Evolutionary conservation across 495 filamentous ascomycete species (phyloP).

Genomic region (Tetracladium marchalianum): DNA sequence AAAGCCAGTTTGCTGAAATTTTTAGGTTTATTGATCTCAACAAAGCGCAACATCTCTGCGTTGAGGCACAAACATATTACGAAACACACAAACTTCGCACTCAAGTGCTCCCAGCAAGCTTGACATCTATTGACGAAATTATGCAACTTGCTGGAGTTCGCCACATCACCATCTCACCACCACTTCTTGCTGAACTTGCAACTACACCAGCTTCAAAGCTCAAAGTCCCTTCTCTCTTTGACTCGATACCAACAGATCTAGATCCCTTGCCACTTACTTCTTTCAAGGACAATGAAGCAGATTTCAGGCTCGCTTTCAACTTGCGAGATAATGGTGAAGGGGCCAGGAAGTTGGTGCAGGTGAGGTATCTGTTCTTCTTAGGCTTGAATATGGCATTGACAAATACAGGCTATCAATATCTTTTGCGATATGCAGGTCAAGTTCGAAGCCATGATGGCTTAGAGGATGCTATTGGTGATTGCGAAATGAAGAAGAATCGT

Average conservation of each 20-base stretch:
- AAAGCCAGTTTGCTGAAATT: not conserved
- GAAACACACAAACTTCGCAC: conserved; percentile 30
- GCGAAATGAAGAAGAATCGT: no score
- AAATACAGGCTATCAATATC: conserved; percentile 41
- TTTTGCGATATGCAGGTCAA: conserved; percentile 50
- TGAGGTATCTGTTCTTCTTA: not conserved
- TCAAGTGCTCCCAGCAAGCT: conserved; percentile 44
- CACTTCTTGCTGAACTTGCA: conserved; percentile 37
- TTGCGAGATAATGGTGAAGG: conserved; percentile 35
- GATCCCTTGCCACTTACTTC: conserved; percentile 24
- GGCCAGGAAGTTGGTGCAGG: conserved; percentile 40
- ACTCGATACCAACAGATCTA: conserved; percentile 18
- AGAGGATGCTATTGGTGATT: not conserved
- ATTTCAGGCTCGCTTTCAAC: conserved; percentile 40
- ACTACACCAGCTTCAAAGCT: conserved; percentile 22
- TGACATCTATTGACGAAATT: conserved; percentile 46
- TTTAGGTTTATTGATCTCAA: conserved; percentile 34
- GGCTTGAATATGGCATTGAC: conserved; percentile 1
- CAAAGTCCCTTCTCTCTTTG: conserved; percentile 5
- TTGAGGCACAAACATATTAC: conserved; percentile 44
- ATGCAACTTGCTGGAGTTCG: conserved; percentile 45
- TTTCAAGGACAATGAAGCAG: conserved; percentile 31
- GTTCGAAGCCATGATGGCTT: conserved; percentile 34
- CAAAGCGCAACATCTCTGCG: conserved; percentile 38
- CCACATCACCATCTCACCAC: conserved; percentile 47